Evolutionary conservation across 441 rosid genomes (phyloP).

Genomic region (Euphorbia celastroides): DNA sequence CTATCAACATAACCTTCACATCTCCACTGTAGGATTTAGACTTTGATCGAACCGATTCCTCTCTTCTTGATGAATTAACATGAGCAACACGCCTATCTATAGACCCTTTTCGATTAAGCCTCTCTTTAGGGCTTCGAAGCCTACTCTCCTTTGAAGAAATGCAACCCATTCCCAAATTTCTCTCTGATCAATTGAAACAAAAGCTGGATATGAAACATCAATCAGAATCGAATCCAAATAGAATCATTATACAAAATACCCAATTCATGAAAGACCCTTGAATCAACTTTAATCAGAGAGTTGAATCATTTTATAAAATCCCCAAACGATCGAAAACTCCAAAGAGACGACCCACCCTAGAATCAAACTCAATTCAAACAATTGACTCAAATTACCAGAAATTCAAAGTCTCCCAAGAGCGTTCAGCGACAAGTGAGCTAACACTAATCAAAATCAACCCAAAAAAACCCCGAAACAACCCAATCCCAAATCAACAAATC

Average conservation of each 20-base stretch:
- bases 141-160: conserved; percentile 52
- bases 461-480: conserved; percentile 7
- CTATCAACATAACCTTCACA: conserved; percentile 46
- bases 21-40: conserved; percentile 36
- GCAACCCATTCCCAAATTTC: conserved; percentile 58
- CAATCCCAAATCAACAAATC: conserved; percentile 9
- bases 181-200: conserved; percentile 12
- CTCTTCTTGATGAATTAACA: conserved; percentile 49
- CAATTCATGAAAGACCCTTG: not conserved
- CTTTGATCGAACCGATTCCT: conserved; percentile 38
- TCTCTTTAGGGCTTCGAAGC: conserved; percentile 39
- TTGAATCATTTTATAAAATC: conserved; percentile 2
- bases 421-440: conserved; percentile 8
- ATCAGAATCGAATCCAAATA: not conserved
- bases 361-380: not conserved
- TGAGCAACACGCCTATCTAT: conserved; percentile 42
- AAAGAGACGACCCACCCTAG: conserved; percentile 18
- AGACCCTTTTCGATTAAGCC: conserved; percentile 43
- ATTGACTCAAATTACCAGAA: conserved; percentile 7
- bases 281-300: conserved; percentile 1
- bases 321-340: conserved; percentile 22
- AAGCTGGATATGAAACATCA: not conserved
- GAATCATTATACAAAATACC: not conserved
- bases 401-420: conserved; percentile 23
- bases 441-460: conserved; percentile 6